Percentiles rank a stretch among this genome's conserved stretches.
Evolutionary conservation across 202 grass and related monocot genomes (phyloP).

Genomic region (Hordeum pubiflorum): DNA sequence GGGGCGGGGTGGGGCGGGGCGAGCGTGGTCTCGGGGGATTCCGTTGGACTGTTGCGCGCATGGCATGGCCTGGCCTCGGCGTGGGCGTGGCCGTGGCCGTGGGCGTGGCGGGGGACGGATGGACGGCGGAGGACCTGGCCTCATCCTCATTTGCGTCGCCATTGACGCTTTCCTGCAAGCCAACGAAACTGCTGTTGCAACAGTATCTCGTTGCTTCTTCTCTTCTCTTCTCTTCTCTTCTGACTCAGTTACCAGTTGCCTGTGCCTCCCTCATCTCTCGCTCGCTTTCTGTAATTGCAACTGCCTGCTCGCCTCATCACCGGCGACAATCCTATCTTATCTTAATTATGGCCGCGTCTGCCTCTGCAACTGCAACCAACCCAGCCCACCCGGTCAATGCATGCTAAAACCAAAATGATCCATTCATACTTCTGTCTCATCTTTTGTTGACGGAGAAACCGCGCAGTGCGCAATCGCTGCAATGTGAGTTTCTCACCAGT

Average conservation of each 20-base stretch:
- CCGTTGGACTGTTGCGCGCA: conserved; percentile 28
- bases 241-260: not conserved
- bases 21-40: not conserved
- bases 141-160: not conserved
- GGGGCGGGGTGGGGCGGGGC: too few species aligned
- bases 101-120: not conserved
- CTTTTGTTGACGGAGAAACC: not conserved
- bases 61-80: not conserved
- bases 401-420: not conserved
- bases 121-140: not conserved
- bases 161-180: conserved; percentile 10
- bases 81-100: too few species aligned
- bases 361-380: not conserved
- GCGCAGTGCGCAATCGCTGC: not conserved
- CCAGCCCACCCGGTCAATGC: not conserved
- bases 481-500: not conserved
- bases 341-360: not conserved
- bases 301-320: not conserved
- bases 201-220: not conserved
- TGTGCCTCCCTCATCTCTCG: not conserved
- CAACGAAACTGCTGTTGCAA: conserved; percentile 41
- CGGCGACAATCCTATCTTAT: not conserved
- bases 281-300: not conserved
- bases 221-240: not conserved
- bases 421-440: not conserved